phyloP scores from a whole-genome alignment of 2,329 filamentous ascomycete species.

The Aspergillus sclerotialis region DNA sequence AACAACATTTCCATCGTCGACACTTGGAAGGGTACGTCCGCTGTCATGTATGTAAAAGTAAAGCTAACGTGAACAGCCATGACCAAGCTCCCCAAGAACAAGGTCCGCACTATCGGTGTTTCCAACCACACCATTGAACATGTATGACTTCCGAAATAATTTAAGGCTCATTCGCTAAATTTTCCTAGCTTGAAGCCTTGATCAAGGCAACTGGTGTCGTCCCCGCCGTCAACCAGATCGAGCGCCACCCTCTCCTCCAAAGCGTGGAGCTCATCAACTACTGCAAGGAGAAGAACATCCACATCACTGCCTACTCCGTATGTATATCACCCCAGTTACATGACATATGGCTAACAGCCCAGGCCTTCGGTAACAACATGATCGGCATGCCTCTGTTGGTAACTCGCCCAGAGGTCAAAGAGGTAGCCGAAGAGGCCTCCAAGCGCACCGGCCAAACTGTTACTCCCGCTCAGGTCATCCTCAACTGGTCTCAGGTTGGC shows the following conservation, averaged over 20 bases:
- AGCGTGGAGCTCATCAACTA: slow-evolving; percentile 52
- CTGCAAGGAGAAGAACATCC: slow-evolving; percentile 52
- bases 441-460: slow-evolving; percentile 27
- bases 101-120: slow-evolving; percentile 36
- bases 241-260: slow-evolving; percentile 63
- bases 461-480: slow-evolving; percentile 31
- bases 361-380: slow-evolving; percentile 52
- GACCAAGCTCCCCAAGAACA: slow-evolving; percentile 36
- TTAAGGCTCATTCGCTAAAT: no score
- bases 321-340: slow-evolving; percentile 1
- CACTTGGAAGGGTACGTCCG: slow-evolving; percentile 29
- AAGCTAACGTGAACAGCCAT: slow-evolving; percentile 22
- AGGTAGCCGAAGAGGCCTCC: slow-evolving; percentile 54
- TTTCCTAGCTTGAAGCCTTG: slow-evolving; percentile 43
- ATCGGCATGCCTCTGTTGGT: slow-evolving; percentile 58
- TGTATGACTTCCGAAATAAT: no score
- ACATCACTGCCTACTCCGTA: slow-evolving; percentile 57
- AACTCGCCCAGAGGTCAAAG: slow-evolving; percentile 55
- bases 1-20: slow-evolving; percentile 34
- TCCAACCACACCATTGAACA: slow-evolving; percentile 35
- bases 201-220: slow-evolving; percentile 50
- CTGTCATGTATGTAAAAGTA: background rate
- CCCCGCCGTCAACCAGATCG: slow-evolving; percentile 62
- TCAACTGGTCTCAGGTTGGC: slow-evolving; percentile 35
- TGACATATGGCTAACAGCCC: background rate